A percentile compares a stretch with the other conserved stretches of the same genome.
Conservation (phyloP, 2,329 filamentous ascomycete species). For the Aaosphaeria arxii region DNA sequence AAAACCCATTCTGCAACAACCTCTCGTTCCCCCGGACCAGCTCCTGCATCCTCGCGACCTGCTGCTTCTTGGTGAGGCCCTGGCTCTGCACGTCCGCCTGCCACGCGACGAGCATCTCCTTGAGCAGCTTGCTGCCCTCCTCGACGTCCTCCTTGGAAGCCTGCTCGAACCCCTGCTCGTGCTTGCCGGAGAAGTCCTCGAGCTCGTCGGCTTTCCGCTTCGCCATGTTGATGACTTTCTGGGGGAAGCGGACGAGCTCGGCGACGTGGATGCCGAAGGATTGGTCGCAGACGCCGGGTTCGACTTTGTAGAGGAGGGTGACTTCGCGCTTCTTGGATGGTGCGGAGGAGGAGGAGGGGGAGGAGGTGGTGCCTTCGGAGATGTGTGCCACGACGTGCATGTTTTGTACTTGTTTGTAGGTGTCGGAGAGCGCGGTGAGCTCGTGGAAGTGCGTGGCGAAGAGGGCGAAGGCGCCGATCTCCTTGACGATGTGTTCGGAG, state of each 20-base stretch:
- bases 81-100: slow-evolving; percentile 69
- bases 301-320: slow-evolving; percentile 93
- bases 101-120: slow-evolving; percentile 80
- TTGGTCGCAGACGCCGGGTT: slow-evolving; percentile 93
- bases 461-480: slow-evolving; percentile 90
- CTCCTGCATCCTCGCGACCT: slow-evolving; percentile 74
- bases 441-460: slow-evolving; percentile 99
- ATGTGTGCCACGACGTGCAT: slow-evolving; percentile 97
- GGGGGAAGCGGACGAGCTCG: slow-evolving; percentile 91
- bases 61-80: slow-evolving; percentile 58
- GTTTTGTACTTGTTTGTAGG: slow-evolving; percentile 84
- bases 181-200: slow-evolving; percentile 87
- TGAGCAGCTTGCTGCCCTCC: slow-evolving; percentile 79
- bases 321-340: slow-evolving; percentile 63
- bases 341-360: slow-evolving; percentile 35
- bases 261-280: slow-evolving; percentile 98
- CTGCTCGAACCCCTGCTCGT: slow-evolving; percentile 51
- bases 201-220: slow-evolving; percentile 97
- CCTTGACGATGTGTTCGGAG: slow-evolving; percentile 92
- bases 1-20: slow-evolving; percentile 63
- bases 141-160: slow-evolving; percentile 79
- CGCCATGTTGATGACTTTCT: slow-evolving; percentile 99
- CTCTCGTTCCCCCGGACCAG: slow-evolving; percentile 72
- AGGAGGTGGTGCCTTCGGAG: slow-evolving; percentile 49
- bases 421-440: slow-evolving; percentile 83